Base-by-base conservation (phyloP, 495 filamentous ascomycete genomes). In the Xylaria cubensis region DNA sequence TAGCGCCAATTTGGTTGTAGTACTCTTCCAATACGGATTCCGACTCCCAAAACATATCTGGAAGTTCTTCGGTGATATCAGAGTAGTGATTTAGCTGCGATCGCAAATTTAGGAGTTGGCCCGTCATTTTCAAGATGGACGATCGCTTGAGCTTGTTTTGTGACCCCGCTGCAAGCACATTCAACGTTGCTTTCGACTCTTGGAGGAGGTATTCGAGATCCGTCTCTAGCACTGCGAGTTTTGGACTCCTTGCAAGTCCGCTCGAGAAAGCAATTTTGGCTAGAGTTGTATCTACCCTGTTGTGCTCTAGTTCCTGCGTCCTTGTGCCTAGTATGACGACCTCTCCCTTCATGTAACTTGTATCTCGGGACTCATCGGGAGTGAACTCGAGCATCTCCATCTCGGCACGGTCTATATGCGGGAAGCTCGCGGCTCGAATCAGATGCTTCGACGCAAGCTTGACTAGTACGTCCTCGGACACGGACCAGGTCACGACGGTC, bases 201-300 rank as follows among this genome's bases (percentile, higher is more conserved):
- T 93, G 89, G 74, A 97, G 93, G 79, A 98, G 98, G 56, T 90
- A 87, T 56, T 86, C 87, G 13, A 98, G 83, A n/a, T 93, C 87
- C 55, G 88, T 91, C 77, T 99, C 96, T 13, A 99, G 87, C 5
- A 97, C 93, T n/a, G 94, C 95, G 13, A 99, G 85, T 79, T 98
- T 99, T n/a, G 96, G 97, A 64, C 91, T 94, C 58, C 96, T 87
- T 34, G 96, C 95, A n/a, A 99, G 85, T 5, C 96, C 96, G 0
- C 94, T 97, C 3, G 94, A 97, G 79, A 99, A 99, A 19, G 96
- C 96, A 63, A 99, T 93, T 77, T 99, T 97, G 36, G 94, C 93
- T 39, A 98, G 86, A 1, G 94, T 91, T 1, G 92, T 93, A 77
- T 96, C 92, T 41, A 92, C 84, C 21, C 75, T 69, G 74, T 81